Percentiles rank a stretch among this genome's conserved stretches.
Evolutionary conservation across 208 protist species (phyloP).

Genomic region (Porcisia deanei): DNA sequence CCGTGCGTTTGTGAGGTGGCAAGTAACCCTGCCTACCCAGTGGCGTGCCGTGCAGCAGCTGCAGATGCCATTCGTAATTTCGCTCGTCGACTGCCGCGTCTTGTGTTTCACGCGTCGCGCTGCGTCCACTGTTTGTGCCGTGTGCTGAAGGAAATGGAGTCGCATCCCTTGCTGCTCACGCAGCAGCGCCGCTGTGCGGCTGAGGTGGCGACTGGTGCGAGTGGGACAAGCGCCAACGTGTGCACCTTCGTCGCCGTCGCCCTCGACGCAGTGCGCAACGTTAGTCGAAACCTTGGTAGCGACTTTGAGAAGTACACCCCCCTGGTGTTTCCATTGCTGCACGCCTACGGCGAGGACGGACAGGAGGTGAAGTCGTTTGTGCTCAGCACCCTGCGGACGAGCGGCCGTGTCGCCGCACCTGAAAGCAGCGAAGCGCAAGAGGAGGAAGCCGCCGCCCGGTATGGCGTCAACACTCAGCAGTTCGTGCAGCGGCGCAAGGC

Average conservation of each 20-base stretch:
- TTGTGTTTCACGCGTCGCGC: constrained; percentile 76
- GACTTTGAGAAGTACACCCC: constrained; percentile 84
- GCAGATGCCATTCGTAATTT: constrained; percentile 74
- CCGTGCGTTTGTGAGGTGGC: constrained; percentile 83
- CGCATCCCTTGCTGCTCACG: constrained; percentile 14
- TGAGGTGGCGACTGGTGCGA: not conserved
- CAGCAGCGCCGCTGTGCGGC: not conserved
- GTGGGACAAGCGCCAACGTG: constrained; percentile 12
- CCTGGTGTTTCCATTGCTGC: constrained; percentile 73
- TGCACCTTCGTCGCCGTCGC: constrained; percentile 61
- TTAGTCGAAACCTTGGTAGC: constrained; percentile 77
- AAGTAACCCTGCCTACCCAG: constrained; percentile 49
- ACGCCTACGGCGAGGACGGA: constrained; percentile 57
- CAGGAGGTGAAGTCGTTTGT: constrained; percentile 43
- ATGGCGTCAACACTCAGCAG: constrained; percentile 33
- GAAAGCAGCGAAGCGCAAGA: constrained; percentile 24
- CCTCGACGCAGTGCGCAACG: constrained; percentile 59
- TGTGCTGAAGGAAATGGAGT: constrained; percentile 69
- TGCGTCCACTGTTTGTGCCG: constrained; percentile 83
- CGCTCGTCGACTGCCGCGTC: constrained; percentile 55
- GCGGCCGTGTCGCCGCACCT: constrained; percentile 47
- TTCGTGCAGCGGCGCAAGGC: constrained; percentile 37
- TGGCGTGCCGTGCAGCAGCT: constrained; percentile 57
- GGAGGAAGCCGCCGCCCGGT: constrained; percentile 36
- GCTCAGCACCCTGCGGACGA: constrained; percentile 35